A percentile compares a stretch with the other conserved stretches of the same genome.
These are phyloP conservation scores for Digitaria exilis DNA, from an alignment of 202 grass and related monocot genomes.

Conservation along the genomic window DNA sequence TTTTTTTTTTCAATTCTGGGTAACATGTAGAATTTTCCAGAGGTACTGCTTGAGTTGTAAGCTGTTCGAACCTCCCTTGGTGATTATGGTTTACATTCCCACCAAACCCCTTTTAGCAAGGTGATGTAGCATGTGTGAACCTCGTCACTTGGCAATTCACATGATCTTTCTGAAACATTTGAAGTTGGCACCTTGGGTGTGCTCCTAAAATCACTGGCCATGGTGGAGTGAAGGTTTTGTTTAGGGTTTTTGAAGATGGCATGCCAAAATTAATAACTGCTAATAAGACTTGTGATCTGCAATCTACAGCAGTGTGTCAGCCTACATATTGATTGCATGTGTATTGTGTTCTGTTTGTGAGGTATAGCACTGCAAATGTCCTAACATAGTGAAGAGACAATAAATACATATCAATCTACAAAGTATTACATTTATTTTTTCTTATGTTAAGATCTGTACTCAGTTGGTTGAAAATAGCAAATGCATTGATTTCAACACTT, in stretches of 20 bases:
- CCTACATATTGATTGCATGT: not conserved
- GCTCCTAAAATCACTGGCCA: not conserved
- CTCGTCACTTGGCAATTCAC: not conserved
- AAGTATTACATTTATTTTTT: not conserved
- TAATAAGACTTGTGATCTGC: not conserved
- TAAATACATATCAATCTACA: not conserved
- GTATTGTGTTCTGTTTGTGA: not conserved
- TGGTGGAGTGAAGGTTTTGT: not conserved
- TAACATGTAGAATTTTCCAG: not conserved
- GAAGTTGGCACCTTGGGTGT: not conserved
- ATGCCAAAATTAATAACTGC: not conserved
- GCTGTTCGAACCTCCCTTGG: not conserved
- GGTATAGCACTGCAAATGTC: not conserved
- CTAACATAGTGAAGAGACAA: not conserved
- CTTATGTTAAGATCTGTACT: slow-evolving; percentile 4
- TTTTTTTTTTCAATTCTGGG: not conserved
- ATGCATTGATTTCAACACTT: slow-evolving; percentile 72
- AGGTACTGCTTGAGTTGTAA: not conserved
- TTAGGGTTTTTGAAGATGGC: not conserved
- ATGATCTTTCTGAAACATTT: not conserved
- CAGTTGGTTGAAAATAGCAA: slow-evolving; percentile 78
- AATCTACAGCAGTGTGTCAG: not conserved
- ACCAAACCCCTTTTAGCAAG: not conserved
- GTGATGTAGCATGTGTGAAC: not conserved
- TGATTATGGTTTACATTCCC: not conserved